Evolutionary conservation across 2,329 filamentous ascomycete species (phyloP).

Genomic region (Diaporthe aspalathi): DNA sequence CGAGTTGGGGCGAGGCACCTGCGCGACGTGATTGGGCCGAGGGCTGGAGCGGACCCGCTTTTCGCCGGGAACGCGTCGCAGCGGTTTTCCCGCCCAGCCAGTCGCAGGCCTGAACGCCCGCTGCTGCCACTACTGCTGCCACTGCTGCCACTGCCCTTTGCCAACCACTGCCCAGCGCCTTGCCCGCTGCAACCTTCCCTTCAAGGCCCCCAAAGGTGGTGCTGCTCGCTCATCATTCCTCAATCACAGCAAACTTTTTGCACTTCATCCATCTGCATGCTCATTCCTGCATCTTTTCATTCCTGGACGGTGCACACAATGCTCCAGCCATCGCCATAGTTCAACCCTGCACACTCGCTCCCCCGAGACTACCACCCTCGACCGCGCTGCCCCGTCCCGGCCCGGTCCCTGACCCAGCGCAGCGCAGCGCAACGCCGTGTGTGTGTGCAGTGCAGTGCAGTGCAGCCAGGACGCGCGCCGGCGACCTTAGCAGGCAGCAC

Average conservation of each 20-base stretch:
- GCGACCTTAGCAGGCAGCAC: slow-evolving; percentile 35
- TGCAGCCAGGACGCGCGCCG: slow-evolving; percentile 28
- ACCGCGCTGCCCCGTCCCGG: slow-evolving; percentile 20
- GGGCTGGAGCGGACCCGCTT: background rate
- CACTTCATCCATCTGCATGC: slow-evolving; percentile 30
- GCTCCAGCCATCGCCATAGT: slow-evolving; percentile 6
- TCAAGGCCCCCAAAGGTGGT: background rate
- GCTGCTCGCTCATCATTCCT: slow-evolving; percentile 31
- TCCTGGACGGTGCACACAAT: slow-evolving; percentile 20
- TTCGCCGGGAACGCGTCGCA: slow-evolving; percentile 32
- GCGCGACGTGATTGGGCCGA: slow-evolving; percentile 13
- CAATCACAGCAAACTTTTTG: slow-evolving; percentile 28
- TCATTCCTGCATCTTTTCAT: slow-evolving; percentile 27
- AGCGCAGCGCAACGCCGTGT: slow-evolving; percentile 16
- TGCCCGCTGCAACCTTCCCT: slow-evolving; percentile 28
- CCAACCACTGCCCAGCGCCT: background rate
- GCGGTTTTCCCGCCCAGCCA: slow-evolving; percentile 29
- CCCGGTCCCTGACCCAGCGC: background rate
- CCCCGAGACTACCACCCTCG: background rate
- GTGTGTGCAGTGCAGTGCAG: slow-evolving; percentile 22
- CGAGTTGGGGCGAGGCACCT: background rate
- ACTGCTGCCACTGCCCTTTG: slow-evolving; percentile 12
- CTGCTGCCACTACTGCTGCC: slow-evolving; percentile 11
- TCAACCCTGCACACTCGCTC: slow-evolving; percentile 1
- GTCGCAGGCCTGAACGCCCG: slow-evolving; percentile 20